These are phyloP conservation scores for Sinapis alba DNA, from an alignment of 441 rosid species.

Conservation along the genomic window DNA sequence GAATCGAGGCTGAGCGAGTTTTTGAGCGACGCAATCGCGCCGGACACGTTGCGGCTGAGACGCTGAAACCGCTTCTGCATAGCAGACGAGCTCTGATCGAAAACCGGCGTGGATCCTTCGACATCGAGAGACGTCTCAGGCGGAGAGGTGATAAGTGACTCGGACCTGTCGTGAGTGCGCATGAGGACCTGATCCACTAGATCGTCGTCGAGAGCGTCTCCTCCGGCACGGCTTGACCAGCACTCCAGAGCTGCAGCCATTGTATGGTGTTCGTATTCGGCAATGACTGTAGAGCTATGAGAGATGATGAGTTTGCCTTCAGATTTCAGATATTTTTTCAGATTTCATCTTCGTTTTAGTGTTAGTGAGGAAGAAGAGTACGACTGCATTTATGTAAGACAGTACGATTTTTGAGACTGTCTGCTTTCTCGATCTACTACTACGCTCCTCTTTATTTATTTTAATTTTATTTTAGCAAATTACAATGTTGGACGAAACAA, in stretches of 20 bases:
- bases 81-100: constrained; percentile 53
- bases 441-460: constrained; percentile 17
- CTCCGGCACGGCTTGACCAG: constrained; percentile 81
- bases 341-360: constrained; percentile 33
- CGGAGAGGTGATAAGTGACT: constrained; percentile 39
- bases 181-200: constrained; percentile 90
- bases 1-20: constrained; percentile 85
- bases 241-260: constrained; percentile 96
- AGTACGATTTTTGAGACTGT: constrained; percentile 23
- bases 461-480: background rate
- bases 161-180: constrained; percentile 84
- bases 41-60: constrained; percentile 82
- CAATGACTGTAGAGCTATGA: background rate
- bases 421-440: constrained; percentile 19
- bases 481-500: constrained; percentile 15
- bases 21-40: constrained; percentile 85
- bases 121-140: constrained; percentile 18
- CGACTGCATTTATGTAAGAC: constrained; percentile 29
- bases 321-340: constrained; percentile 28
- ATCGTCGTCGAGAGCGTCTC: constrained; percentile 70
- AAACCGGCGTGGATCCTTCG: constrained; percentile 24
- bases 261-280: background rate
- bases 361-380: constrained; percentile 1
- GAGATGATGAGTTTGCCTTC: constrained; percentile 15
- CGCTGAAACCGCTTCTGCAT: constrained; percentile 84